phyloP scores from a whole-genome alignment of 495 filamentous ascomycete genomes.

The Talaromyces ruber region DNA sequence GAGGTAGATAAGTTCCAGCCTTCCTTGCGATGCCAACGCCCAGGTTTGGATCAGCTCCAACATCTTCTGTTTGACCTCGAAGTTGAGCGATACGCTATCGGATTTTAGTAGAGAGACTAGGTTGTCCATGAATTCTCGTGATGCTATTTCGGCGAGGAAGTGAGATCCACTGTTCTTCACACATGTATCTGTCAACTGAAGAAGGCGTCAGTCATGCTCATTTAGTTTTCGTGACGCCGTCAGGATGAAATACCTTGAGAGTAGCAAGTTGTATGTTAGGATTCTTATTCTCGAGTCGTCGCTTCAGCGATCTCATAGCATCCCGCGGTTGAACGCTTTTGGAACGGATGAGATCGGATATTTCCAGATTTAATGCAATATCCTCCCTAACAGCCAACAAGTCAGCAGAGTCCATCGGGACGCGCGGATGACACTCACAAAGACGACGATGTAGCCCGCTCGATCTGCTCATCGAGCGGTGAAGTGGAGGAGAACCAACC shows the following conservation, averaged over 20 bases:
- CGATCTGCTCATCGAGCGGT: slow-evolving; percentile 92
- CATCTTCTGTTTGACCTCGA: slow-evolving; percentile 81
- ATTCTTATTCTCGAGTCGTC: slow-evolving; percentile 89
- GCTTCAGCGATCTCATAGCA: slow-evolving; percentile 92
- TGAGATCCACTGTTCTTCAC: slow-evolving; percentile 98
- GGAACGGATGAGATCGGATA: slow-evolving; percentile 91
- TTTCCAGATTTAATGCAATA: slow-evolving; percentile 92
- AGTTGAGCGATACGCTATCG: slow-evolving; percentile 66
- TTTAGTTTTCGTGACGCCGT: not conserved
- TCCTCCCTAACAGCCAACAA: slow-evolving; percentile 58
- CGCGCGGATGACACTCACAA: slow-evolving; percentile 47
- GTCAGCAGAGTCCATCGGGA: not conserved
- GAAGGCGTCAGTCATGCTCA: slow-evolving; percentile 2
- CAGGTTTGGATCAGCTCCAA: slow-evolving; percentile 89
- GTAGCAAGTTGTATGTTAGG: slow-evolving; percentile 93
- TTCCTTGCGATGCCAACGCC: slow-evolving; percentile 83
- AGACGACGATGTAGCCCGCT: slow-evolving; percentile 86
- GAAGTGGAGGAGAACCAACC: slow-evolving; percentile 86
- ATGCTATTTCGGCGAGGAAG: slow-evolving; percentile 90
- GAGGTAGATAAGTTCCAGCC: slow-evolving; percentile 75
- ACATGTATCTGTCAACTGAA: slow-evolving; percentile 86
- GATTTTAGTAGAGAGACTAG: slow-evolving; percentile 80
- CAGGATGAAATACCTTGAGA: slow-evolving; percentile 56
- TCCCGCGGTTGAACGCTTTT: slow-evolving; percentile 96
- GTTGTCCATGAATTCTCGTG: slow-evolving; percentile 97